Percentiles rank a stretch among this genome's conserved stretches.
These are phyloP conservation scores for Bigelowiella natans DNA, from an alignment of 78 protist species.

Conservation along the genomic window DNA sequence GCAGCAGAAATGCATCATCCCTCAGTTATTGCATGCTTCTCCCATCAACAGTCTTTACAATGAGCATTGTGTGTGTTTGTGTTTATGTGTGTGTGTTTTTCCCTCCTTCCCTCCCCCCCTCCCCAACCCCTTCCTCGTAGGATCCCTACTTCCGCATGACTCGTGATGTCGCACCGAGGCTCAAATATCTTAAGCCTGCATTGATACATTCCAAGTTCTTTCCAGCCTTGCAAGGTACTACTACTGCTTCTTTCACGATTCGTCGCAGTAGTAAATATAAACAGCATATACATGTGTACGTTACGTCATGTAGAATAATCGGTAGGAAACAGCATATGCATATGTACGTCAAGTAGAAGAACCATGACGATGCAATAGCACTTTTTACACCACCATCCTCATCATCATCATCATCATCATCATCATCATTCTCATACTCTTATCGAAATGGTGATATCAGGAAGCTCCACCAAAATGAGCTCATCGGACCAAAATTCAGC, in stretches of 20 bases:
- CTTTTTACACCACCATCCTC: no score
- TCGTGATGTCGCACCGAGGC: conserved; percentile 86
- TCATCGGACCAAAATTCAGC: conserved; percentile 67
- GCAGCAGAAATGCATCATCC: no score
- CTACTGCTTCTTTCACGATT: neutral
- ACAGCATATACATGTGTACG: no score
- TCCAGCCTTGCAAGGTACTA: conserved; percentile 83
- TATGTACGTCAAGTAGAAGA: no score
- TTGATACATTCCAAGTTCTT: conserved; percentile 83
- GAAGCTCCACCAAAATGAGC: conserved; percentile 43
- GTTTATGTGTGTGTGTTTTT: neutral
- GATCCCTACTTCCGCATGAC: conserved; percentile 98
- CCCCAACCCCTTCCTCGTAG: conserved; percentile 7
- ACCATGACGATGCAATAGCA: no score
- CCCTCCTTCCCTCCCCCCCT: neutral
- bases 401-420: no score
- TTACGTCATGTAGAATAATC: neutral
- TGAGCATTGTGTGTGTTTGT: no score
- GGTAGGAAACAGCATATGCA: no score
- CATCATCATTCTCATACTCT: no score
- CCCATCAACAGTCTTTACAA: neutral
- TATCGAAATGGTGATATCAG: no score
- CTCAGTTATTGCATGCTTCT: neutral
- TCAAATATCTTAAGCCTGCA: conserved; percentile 80
- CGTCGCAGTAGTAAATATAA: neutral